phyloP scores from a whole-genome alignment of 257 asterid species.

The Coffea canephora region DNA sequence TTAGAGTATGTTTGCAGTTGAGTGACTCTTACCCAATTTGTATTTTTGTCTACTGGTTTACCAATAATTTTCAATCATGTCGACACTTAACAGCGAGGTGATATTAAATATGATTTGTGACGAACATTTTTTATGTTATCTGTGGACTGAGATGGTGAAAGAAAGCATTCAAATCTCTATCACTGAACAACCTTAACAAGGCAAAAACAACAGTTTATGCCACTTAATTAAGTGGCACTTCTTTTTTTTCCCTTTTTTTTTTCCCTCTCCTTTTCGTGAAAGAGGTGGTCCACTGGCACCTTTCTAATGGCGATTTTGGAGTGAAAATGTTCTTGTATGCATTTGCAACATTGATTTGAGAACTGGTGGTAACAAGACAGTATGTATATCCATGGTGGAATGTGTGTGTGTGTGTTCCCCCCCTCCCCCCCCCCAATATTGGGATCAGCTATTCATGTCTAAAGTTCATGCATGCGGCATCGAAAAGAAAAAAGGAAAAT shows the following conservation, averaged over 20 bases:
- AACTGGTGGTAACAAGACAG: no score
- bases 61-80: constrained; percentile 17
- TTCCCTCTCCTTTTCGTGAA: not conserved
- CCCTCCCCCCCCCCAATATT: no score
- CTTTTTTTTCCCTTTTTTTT: not conserved
- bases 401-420: not conserved
- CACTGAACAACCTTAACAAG: constrained; percentile 7
- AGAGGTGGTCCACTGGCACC: not conserved
- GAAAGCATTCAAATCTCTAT: constrained; percentile 22
- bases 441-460: no score
- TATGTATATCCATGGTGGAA: not conserved
- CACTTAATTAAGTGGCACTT: not conserved
- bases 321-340: not conserved
- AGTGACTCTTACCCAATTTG: not conserved
- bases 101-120: constrained; percentile 9
- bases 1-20: not conserved
- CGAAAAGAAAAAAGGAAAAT: not conserved
- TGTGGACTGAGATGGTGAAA: constrained; percentile 28
- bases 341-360: not conserved
- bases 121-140: constrained; percentile 32
- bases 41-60: not conserved
- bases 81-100: constrained; percentile 24
- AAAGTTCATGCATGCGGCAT: not conserved
- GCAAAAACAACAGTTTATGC: not conserved
- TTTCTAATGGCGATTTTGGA: not conserved